phyloP scores from a whole-genome alignment of 2,329 filamentous ascomycete species.

The Knufia fluminis region DNA sequence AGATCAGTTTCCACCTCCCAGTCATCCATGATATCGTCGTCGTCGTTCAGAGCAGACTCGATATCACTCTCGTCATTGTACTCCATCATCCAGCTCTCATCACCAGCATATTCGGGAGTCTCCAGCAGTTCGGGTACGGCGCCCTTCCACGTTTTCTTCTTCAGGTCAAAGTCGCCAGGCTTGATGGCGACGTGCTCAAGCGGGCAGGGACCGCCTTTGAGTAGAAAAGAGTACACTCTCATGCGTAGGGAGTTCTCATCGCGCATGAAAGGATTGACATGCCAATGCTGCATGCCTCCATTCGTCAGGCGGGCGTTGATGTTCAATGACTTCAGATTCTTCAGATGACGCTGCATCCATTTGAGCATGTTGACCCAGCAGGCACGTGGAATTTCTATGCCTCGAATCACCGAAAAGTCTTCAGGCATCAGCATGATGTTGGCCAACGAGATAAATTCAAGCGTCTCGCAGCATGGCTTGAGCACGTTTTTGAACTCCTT shows the following conservation, averaged over 20 bases:
- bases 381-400: not conserved
- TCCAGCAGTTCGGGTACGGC: not conserved
- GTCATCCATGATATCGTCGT: not conserved
- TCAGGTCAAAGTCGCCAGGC: constrained; percentile 14
- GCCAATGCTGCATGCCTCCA: constrained; percentile 5
- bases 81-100: not conserved
- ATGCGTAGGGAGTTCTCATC: not conserved
- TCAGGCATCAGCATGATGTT: not conserved
- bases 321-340: not conserved
- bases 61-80: not conserved
- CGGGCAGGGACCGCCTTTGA: constrained; percentile 10
- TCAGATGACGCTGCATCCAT: constrained; percentile 6
- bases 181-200: constrained; percentile 19
- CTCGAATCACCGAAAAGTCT: too few species aligned
- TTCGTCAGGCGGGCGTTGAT: not conserved
- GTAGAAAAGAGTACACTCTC: not conserved
- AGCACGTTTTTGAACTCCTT: constrained; percentile 3
- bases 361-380: constrained; percentile 1
- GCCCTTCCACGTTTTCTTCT: not conserved
- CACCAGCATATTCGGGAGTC: not conserved
- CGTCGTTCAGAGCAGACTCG: not conserved
- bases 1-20: not conserved
- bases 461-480: not conserved
- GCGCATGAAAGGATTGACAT: not conserved
- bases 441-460: not conserved